Evolutionary conservation across 495 filamentous ascomycete genomes (phyloP).

Genomic region (Rhizodiscina lignyota): DNA sequence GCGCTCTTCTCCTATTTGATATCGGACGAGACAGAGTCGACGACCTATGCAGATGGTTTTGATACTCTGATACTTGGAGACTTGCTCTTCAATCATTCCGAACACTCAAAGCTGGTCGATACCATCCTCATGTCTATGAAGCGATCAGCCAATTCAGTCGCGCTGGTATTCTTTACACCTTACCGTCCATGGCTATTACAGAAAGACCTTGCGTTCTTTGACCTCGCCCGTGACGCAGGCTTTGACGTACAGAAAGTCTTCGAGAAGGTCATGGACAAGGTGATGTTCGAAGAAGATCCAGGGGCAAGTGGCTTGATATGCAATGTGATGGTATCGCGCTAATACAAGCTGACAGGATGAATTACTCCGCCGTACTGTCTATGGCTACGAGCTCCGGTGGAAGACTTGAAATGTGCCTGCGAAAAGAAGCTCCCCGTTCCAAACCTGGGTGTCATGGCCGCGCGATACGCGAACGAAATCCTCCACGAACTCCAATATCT

Average conservation of each 20-base stretch:
- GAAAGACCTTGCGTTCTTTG: slow-evolving; percentile 76
- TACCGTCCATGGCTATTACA: slow-evolving; percentile 81
- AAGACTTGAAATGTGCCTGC: no score
- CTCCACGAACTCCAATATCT: no score
- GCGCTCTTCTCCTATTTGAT: slow-evolving; percentile 24
- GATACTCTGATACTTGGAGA: slow-evolving; percentile 77
- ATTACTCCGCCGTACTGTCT: slow-evolving; percentile 55
- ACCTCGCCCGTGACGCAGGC: slow-evolving; percentile 46
- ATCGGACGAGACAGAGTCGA: slow-evolving; percentile 21
- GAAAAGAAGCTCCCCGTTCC: no score
- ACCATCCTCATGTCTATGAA: slow-evolving; percentile 49
- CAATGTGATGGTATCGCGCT: background rate
- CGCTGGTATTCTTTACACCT: slow-evolving; percentile 82
- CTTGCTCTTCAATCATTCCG: slow-evolving; percentile 73
- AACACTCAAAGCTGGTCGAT: slow-evolving; percentile 58
- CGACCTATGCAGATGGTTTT: slow-evolving; percentile 30
- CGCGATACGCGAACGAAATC: no score
- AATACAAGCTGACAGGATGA: slow-evolving; percentile 17
- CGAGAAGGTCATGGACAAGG: slow-evolving; percentile 63
- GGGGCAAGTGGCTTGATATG: slow-evolving; percentile 36
- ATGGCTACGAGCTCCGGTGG: slow-evolving; percentile 49
- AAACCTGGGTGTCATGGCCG: no score
- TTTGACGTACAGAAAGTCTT: slow-evolving; percentile 62
- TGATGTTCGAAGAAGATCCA: slow-evolving; percentile 76
- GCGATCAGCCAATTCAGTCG: slow-evolving; percentile 34